Percentiles rank a stretch among this genome's conserved stretches.
Conservation (phyloP, 73 alveolate genomes). For the Tetrahymena thermophila region DNA sequence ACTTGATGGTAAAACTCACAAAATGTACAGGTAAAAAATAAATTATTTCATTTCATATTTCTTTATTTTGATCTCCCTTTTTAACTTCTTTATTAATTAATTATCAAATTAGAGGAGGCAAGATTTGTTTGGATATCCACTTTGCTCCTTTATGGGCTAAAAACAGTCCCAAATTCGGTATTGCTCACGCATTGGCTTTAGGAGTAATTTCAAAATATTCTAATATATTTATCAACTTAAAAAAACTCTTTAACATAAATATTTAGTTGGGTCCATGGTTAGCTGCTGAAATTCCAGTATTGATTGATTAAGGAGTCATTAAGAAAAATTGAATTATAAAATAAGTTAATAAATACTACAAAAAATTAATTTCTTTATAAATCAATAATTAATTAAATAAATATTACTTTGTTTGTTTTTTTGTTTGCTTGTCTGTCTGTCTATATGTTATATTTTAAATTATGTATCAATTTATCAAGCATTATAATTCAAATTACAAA, state of each 20-base stretch:
- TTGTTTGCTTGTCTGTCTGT: no score
- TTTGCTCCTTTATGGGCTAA: conserved; percentile 96
- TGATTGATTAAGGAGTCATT: conserved; percentile 64
- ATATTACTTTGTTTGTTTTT: no score
- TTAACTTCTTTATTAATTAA: neutral
- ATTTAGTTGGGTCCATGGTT: conserved; percentile 93
- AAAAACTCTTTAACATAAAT: neutral
- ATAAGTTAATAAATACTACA: neutral
- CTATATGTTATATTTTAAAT: neutral
- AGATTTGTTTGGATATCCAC: conserved; percentile 93
- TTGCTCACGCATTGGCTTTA: conserved; percentile 95
- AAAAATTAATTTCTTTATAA: neutral
- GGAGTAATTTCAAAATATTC: conserved; percentile 44
- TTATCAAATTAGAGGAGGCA: conserved; percentile 77
- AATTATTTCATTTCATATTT: neutral
- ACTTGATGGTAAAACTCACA: conserved; percentile 95
- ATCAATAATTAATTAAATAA: no score
- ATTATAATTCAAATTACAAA: neutral
- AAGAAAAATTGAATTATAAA: conserved; percentile 25
- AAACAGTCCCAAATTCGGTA: conserved; percentile 93
- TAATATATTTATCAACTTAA: neutral
- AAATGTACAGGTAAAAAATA: conserved; percentile 67
- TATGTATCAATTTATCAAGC: neutral
- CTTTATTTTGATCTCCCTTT: neutral
- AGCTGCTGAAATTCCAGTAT: conserved; percentile 97